phyloP scores from a whole-genome alignment of 2,329 filamentous ascomycete species.

The Neurospora crassa region DNA sequence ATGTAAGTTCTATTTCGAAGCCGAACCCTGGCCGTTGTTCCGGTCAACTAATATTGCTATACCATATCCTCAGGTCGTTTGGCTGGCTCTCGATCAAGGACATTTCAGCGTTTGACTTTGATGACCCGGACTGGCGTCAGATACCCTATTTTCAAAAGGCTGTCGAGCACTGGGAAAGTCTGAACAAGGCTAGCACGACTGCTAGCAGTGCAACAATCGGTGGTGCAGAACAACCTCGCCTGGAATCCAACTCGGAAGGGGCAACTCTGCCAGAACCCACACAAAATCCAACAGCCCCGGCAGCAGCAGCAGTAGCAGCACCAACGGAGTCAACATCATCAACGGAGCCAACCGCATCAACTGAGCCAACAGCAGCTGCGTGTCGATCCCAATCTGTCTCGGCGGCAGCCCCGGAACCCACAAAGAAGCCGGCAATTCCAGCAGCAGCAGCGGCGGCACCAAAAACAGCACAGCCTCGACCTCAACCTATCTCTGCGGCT shows the following conservation, averaged over 20 bases:
- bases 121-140: slow-evolving; percentile 7
- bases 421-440: not conserved
- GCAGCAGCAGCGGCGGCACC: not conserved
- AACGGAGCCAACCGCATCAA: not conserved
- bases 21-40: not conserved
- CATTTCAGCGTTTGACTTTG: slow-evolving; percentile 15
- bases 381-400: not conserved
- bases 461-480: not conserved
- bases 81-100: slow-evolving; percentile 18
- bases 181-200: slow-evolving; percentile 1
- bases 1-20: slow-evolving; percentile 13
- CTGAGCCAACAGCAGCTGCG: not conserved
- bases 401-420: not conserved
- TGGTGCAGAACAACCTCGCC: not conserved
- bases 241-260: not conserved
- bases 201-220: not conserved
- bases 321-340: not conserved
- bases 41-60: not conserved
- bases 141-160: slow-evolving; percentile 13
- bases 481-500: not conserved
- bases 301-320: not conserved
- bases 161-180: slow-evolving; percentile 7
- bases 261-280: not conserved
- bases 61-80: slow-evolving; percentile 6
- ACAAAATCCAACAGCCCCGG: not conserved